Evolutionary conservation across 1,284 basidiomycete genomes (phyloP).

Genomic region (Cryptococcus floricola): DNA sequence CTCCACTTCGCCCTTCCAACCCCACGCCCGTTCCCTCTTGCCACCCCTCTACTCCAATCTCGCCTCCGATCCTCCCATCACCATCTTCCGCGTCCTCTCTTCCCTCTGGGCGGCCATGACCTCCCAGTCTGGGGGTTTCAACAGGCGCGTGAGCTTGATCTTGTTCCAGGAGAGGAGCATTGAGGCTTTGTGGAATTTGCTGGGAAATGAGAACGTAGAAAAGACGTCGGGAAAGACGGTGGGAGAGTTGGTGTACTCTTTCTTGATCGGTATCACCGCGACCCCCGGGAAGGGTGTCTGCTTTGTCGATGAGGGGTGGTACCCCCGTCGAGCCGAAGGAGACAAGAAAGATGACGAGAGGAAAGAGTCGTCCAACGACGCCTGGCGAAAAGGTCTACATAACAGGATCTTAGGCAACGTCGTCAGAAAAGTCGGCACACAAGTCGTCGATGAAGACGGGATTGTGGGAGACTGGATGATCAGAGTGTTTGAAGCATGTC

Average conservation of each 20-base stretch:
- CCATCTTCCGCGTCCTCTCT: slow-evolving; percentile 44
- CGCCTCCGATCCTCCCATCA: slow-evolving; percentile 42
- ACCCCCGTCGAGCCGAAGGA: slow-evolving; percentile 58
- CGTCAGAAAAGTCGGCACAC: slow-evolving; percentile 59
- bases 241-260: slow-evolving; percentile 80
- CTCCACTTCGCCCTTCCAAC: slow-evolving; percentile 30
- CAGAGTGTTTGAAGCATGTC: slow-evolving; percentile 72
- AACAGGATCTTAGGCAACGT: slow-evolving; percentile 81
- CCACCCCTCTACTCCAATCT: slow-evolving; percentile 40
- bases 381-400: slow-evolving; percentile 58
- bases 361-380: slow-evolving; percentile 45
- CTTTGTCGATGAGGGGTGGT: slow-evolving; percentile 88
- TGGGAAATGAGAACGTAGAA: slow-evolving; percentile 68
- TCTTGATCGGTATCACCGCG: slow-evolving; percentile 80
- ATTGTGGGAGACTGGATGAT: slow-evolving; percentile 74
- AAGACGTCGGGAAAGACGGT: slow-evolving; percentile 53
- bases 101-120: slow-evolving; percentile 39
- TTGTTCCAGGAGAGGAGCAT: slow-evolving; percentile 55
- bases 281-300: slow-evolving; percentile 79
- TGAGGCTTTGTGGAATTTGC: slow-evolving; percentile 69
- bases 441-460: slow-evolving; percentile 77
- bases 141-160: slow-evolving; percentile 37
- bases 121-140: slow-evolving; percentile 30
- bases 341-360: slow-evolving; percentile 19
- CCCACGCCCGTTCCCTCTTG: slow-evolving; percentile 38